Evolutionary conservation across 2,329 filamentous ascomycete genomes (phyloP).

Genomic region (Penicillium sp.): DNA sequence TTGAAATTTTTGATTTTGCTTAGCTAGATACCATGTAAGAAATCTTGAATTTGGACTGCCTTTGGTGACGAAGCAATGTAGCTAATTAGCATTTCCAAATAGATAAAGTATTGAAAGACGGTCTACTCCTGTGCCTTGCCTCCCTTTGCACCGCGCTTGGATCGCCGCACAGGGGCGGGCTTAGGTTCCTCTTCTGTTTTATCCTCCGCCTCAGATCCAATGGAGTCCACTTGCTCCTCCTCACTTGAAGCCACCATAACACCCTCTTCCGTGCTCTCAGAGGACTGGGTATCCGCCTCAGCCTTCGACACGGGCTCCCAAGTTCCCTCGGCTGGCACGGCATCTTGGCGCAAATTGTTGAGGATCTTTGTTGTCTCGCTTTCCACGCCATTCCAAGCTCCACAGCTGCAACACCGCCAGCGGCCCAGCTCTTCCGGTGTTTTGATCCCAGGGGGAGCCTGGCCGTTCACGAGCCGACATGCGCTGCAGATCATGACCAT

Average conservation of each 20-base stretch:
- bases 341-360: slow-evolving; percentile 54
- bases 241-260: slow-evolving; percentile 29
- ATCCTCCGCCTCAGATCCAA: slow-evolving; percentile 22
- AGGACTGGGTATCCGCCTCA: slow-evolving; percentile 19
- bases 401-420: slow-evolving; percentile 89
- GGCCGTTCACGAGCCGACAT: slow-evolving; percentile 90
- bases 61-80: neutral
- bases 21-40: neutral
- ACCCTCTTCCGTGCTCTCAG: slow-evolving; percentile 25
- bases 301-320: slow-evolving; percentile 25
- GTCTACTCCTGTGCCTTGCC: slow-evolving; percentile 24
- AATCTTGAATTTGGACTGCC: neutral
- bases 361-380: slow-evolving; percentile 73
- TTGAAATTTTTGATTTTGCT: neutral
- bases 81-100: neutral
- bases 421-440: slow-evolving; percentile 73
- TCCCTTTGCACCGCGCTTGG: slow-evolving; percentile 28
- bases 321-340: slow-evolving; percentile 16
- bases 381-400: slow-evolving; percentile 74
- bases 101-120: neutral
- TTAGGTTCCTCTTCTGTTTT: slow-evolving; percentile 12
- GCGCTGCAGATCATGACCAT: slow-evolving; percentile 78
- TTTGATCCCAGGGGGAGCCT: slow-evolving; percentile 83
- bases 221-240: slow-evolving; percentile 27
- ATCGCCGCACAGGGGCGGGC: slow-evolving; percentile 19